phyloP scores from a whole-genome alignment of 176 grass and related monocot species.

The Avena sativa region DNA sequence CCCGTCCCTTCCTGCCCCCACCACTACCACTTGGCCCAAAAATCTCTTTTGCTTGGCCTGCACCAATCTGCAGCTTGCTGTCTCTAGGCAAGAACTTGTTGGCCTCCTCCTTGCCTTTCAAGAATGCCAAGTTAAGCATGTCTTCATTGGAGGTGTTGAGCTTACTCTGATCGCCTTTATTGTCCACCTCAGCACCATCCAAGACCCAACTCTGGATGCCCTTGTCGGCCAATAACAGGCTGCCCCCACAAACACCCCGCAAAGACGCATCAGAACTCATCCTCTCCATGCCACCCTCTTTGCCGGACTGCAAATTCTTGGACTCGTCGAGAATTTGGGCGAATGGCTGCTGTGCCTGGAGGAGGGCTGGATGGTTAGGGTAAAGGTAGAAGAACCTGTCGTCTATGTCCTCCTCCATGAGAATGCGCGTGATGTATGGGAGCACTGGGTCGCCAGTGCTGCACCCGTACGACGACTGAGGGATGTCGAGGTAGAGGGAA shows the following conservation, averaged over 20 bases:
- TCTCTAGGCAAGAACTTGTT: slow-evolving; percentile 60
- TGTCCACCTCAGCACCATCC: slow-evolving; percentile 11
- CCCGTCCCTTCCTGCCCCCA: slow-evolving; percentile 25
- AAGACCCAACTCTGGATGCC: not conserved
- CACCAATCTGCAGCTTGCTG: not conserved
- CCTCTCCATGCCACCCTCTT: not conserved
- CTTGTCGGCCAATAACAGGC: slow-evolving; percentile 9
- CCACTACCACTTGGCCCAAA: not conserved
- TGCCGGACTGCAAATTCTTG: not conserved
- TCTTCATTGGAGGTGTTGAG: not conserved
- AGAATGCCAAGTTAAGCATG: slow-evolving; percentile 28
- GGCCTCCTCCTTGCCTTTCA: slow-evolving; percentile 56
- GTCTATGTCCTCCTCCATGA: slow-evolving; percentile 62
- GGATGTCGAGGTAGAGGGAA: slow-evolving; percentile 30
- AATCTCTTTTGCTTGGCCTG: not conserved
- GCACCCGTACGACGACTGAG: not conserved
- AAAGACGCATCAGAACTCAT: slow-evolving; percentile 8
- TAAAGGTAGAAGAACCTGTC: slow-evolving; percentile 35
- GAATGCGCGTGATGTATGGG: slow-evolving; percentile 40
- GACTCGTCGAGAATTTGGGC: slow-evolving; percentile 34
- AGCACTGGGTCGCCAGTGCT: slow-evolving; percentile 5
- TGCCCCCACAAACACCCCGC: not conserved
- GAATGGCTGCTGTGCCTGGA: slow-evolving; percentile 49
- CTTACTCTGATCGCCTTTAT: slow-evolving; percentile 15
- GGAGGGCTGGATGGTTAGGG: slow-evolving; percentile 34